Evolutionary conservation across 805 yeast genomes (phyloP).

Genomic region (Kodamaea hsintzibuensis): DNA sequence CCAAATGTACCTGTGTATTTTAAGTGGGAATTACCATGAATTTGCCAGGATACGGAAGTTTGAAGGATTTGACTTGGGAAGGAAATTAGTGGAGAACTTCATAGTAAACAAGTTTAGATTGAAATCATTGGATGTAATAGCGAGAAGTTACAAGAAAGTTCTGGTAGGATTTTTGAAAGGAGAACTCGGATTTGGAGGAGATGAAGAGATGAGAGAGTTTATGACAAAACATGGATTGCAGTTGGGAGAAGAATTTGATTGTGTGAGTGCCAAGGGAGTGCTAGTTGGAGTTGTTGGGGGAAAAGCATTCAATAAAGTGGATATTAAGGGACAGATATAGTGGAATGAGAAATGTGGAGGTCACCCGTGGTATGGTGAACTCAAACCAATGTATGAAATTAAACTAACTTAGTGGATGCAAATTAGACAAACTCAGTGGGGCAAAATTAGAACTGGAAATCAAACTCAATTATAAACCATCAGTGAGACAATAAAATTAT

Average conservation of each 20-base stretch:
- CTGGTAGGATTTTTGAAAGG: slow-evolving; percentile 34
- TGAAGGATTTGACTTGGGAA: slow-evolving; percentile 20
- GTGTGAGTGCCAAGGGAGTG: slow-evolving; percentile 31
- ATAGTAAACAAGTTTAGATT: slow-evolving; percentile 61
- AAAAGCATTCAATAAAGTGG: slow-evolving; percentile 57
- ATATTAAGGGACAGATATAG: slow-evolving; percentile 85
- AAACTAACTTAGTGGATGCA: neutral
- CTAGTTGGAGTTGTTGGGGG: slow-evolving; percentile 38
- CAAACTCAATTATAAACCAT: no score
- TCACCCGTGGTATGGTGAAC: no score
- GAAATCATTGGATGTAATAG: slow-evolving; percentile 53
- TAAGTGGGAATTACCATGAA: slow-evolving; percentile 50
- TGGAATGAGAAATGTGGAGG: neutral
- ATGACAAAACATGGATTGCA: slow-evolving; percentile 41
- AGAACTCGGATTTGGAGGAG: slow-evolving; percentile 41
- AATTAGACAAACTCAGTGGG: no score
- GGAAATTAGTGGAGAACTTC: slow-evolving; percentile 31
- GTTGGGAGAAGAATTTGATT: slow-evolving; percentile 28
- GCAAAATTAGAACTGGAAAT: no score
- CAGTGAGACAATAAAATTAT: no score
- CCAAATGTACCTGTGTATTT: slow-evolving; percentile 18
- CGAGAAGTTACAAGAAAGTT: slow-evolving; percentile 56
- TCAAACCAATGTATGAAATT: no score
- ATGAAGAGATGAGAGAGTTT: slow-evolving; percentile 36
- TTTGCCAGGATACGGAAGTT: slow-evolving; percentile 43